Evolutionary conservation across 2,329 filamentous ascomycete species (phyloP).

Genomic region (Trichoderma sp.): DNA sequence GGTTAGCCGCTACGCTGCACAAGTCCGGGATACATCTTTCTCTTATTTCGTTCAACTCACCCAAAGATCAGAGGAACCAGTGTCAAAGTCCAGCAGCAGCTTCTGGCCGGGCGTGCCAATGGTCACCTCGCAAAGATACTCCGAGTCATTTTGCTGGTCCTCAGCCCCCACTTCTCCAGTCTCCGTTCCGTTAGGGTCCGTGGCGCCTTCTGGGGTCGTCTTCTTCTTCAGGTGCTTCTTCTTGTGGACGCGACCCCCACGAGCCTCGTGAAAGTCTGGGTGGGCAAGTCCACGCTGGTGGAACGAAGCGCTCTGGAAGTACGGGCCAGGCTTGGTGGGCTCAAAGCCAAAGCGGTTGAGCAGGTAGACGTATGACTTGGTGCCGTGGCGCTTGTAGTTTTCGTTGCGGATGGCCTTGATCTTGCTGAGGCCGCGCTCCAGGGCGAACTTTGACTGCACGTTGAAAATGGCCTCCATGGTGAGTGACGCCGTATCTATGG

Average conservation of each 20-base stretch:
- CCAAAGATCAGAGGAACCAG: constrained; percentile 37
- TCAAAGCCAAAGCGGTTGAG: constrained; percentile 24
- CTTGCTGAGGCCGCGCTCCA: constrained; percentile 19
- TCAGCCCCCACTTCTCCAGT: constrained; percentile 15
- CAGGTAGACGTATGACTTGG: constrained; percentile 24
- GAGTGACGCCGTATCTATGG: background rate
- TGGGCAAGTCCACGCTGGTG: constrained; percentile 15
- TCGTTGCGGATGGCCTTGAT: constrained; percentile 16
- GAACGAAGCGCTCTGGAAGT: constrained; percentile 1
- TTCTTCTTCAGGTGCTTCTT: constrained; percentile 6
- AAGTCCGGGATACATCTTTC: background rate
- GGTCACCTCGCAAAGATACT: constrained; percentile 30
- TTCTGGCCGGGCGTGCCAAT: constrained; percentile 33
- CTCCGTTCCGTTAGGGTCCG: background rate
- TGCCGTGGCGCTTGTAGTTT: constrained; percentile 25
- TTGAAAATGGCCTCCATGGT: constrained; percentile 18
- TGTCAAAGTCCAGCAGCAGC: constrained; percentile 33
- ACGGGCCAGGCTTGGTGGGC: constrained; percentile 22
- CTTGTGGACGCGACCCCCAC: background rate
- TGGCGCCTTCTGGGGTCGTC: background rate
- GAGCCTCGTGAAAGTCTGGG: constrained; percentile 8
- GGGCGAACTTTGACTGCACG: constrained; percentile 13
- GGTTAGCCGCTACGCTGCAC: background rate
- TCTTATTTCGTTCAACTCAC: constrained; percentile 32
- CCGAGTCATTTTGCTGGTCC: constrained; percentile 30